Base-by-base conservation (phyloP, 2,329 filamentous ascomycete genomes). In the Pseudogymnoascus sp. region DNA sequence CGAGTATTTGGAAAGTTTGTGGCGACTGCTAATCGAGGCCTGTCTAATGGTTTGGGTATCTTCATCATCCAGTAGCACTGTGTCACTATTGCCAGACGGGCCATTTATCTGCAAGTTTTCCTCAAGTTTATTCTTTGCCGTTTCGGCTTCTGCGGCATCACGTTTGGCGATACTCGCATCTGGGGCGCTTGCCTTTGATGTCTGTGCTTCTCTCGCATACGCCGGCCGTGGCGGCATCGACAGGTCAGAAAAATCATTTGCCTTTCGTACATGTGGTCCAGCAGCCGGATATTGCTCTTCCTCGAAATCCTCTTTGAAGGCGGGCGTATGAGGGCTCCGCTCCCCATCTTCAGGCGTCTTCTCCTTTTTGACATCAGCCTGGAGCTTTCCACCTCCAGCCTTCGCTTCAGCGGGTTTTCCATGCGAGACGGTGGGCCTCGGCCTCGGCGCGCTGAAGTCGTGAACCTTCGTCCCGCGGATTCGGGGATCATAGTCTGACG, bases 401-500 rank as follows among this genome's bases (percentile, higher is more conserved):
- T 57, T 57, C 18, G 21, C 9, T 28, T 57, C 55, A n/a, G 19
- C 28, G 28, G 55, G 19, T 5, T 37, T 57, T 18, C 35, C 55
- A 23, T 64, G 72, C 21, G 73, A 71, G 3, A 74, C 63, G 26
- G 73, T 70, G 48, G 71, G 77, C 62, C 74, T 77, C 21, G 76
- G 76, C 57, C 82, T 74, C 1, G 83, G 83, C 0, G 81, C 82
- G 66, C 82, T 86, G 66, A 85, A 87, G 69, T 84, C 84, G 68
- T 88, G 85, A 57, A 86, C 78, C 52, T 78, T 76, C 6, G 81
- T 88, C 56, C 82, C 85, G 66, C 77, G 78, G 63, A 88, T 88
- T 8, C 82, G 77, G 15, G 83, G 83, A 65, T 86, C 83, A 65
- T 85, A 84, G 68, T 19, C 73, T 3, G 55, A 35, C 13, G 33